Percentiles rank a stretch among this genome's conserved stretches.
Conservation (phyloP, 148 eudicot genomes). For the Rhododendron henanense region DNA sequence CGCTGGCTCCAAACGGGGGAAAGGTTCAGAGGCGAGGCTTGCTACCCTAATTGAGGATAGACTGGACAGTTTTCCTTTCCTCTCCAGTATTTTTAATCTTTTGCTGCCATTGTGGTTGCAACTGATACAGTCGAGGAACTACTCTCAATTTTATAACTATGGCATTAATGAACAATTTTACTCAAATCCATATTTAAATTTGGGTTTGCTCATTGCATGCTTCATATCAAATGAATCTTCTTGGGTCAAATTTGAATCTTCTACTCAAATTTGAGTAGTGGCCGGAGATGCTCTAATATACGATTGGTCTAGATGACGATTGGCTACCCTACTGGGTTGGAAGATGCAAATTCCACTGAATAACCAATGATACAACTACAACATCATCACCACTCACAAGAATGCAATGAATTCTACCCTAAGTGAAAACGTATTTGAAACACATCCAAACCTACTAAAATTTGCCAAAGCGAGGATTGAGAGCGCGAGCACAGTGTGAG, state of each 20-base stretch:
- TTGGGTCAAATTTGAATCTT: neutral
- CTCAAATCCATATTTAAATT: neutral
- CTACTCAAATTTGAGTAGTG: neutral
- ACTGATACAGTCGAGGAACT: too few relatives aligned
- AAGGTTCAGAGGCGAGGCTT: too few relatives aligned
- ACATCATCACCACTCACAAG: neutral
- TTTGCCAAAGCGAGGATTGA: too few relatives aligned
- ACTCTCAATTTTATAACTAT: neutral
- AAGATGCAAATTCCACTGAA: neutral
- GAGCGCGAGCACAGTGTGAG: too few relatives aligned
- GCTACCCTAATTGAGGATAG: too few relatives aligned
- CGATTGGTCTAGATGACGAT: neutral
- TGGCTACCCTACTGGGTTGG: neutral
- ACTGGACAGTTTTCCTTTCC: too few relatives aligned
- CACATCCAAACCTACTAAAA: too few relatives aligned
- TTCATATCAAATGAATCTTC: neutral
- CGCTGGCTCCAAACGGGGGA: too few relatives aligned
- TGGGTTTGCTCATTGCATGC: neutral
- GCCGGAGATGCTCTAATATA: too few relatives aligned
- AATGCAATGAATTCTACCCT: neutral
- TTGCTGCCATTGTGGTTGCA: too few relatives aligned
- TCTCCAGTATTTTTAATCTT: too few relatives aligned
- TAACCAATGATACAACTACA: neutral
- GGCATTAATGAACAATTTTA: neutral
- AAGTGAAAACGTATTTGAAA: too few relatives aligned